These are phyloP conservation scores for Pythium diclinum DNA, from an alignment of 352 stramenopile genomes.

Conservation along the genomic window DNA sequence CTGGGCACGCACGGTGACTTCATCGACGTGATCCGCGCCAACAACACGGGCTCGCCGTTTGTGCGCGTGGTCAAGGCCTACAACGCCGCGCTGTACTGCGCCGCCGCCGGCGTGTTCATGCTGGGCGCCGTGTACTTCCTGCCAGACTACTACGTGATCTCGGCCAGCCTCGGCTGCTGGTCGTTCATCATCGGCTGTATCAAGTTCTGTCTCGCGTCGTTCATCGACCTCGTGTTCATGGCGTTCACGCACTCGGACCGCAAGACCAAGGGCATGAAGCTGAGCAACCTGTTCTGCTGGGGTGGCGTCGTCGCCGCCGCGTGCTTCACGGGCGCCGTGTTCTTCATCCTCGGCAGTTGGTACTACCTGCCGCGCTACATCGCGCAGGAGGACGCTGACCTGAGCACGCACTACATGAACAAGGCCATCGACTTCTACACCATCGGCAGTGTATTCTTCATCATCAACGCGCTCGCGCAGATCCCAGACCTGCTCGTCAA, in stretches of 20 bases:
- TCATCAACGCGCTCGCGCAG: constrained; percentile 59
- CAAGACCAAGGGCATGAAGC: constrained; percentile 39
- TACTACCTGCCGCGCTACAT: constrained; percentile 83
- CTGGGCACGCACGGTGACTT: constrained; percentile 70
- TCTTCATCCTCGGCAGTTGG: constrained; percentile 78
- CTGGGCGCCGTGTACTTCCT: constrained; percentile 80
- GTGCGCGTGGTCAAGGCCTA: constrained; percentile 58
- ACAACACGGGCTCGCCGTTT: constrained; percentile 39
- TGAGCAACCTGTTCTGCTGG: constrained; percentile 60
- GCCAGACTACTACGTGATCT: constrained; percentile 64
- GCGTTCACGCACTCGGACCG: constrained; percentile 55
- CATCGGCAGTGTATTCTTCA: constrained; percentile 73
- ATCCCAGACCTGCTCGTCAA: constrained; percentile 49
- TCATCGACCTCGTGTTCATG: constrained; percentile 68
- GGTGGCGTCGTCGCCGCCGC: constrained; percentile 40
- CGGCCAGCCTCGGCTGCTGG: constrained; percentile 66
- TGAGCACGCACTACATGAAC: constrained; percentile 67
- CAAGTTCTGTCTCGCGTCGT: constrained; percentile 53
- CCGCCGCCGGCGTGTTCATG: constrained; percentile 68
- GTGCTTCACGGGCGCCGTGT: constrained; percentile 60
- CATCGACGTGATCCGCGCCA: constrained; percentile 59
- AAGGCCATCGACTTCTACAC: constrained; percentile 73
- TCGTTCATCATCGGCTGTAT: constrained; percentile 71
- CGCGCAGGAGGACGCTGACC: constrained; percentile 42
- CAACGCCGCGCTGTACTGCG: constrained; percentile 61